Base-by-base conservation (phyloP, 345 rosid genomes). In the Fremontodendron californicum region DNA sequence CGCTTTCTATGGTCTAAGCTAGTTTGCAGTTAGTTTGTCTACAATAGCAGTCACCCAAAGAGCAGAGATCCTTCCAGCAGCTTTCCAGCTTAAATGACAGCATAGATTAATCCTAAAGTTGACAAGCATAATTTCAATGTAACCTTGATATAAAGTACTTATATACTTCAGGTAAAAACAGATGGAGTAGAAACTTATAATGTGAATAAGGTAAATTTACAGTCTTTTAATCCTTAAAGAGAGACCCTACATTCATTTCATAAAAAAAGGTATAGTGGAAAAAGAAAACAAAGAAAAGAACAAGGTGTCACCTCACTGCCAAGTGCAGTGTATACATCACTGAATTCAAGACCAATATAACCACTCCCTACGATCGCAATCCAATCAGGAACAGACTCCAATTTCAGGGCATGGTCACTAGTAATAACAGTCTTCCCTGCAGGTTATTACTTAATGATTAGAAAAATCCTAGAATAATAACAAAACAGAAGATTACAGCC, bases 351-450 rank as follows among this genome's bases (percentile, higher is more conserved):
- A 82, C 99, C 99, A 83, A 96, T 96, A 78, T 96, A 96, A 78
- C 99, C 99, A 87, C 98, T 94, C 82, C 99, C 99, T 4, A 96
- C 93, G 63, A 96, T 96, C 27, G 97, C 98, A 78, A 96, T 91
- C 99, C 99, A 96, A 67, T 94, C 97, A 62, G 99, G 99, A 25
- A 96, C 97, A 69, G 75, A 78, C 88, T 96, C 99, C 89, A 96
- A 82, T 76, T 96, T 96, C 75, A 96, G 93, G 16, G 99, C 99
- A 87, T 96, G 98, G 84, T 96, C 99, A 75, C 99, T 96, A 33
- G 99, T 96, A 81, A 96, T 96, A 35, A 96, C 99, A 80, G 98
- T 91, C 87, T 96, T 96, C 79, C 99, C 99, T 94, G 90, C 85
- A 87, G 67, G 27, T 65, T 70, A 75, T 80, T 62, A 12, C n/a